Conservation (phyloP, 1,139 yeast species). For the Lodderomyces metapsilosis region DNA sequence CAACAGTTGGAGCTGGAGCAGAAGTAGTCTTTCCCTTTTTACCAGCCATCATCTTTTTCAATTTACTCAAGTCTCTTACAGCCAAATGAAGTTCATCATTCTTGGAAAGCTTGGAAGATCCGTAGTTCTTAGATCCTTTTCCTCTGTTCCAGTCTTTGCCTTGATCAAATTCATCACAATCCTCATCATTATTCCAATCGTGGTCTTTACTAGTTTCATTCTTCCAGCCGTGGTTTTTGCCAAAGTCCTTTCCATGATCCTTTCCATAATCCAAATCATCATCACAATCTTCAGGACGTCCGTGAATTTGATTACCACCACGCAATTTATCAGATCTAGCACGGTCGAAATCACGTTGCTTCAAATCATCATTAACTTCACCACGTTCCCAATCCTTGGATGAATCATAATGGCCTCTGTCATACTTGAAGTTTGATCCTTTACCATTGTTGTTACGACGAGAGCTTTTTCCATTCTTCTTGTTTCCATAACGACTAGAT, state of each 20-base stretch:
- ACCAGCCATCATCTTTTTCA: slow-evolving; percentile 8
- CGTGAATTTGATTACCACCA: not conserved
- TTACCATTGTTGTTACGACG: not conserved
- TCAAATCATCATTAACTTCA: not conserved
- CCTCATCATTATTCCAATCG: not conserved
- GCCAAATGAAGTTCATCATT: slow-evolving; percentile 3
- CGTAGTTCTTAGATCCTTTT: not conserved
- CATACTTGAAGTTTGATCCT: not conserved
- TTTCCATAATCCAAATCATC: not conserved
- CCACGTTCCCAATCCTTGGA: slow-evolving; percentile 3
- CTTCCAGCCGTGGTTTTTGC: not conserved
- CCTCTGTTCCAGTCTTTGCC: slow-evolving; percentile 3
- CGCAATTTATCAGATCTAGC: not conserved
- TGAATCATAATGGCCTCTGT: not conserved
- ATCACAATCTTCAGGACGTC: slow-evolving; percentile 3
- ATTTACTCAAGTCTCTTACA: slow-evolving; percentile 7
- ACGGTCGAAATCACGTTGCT: not conserved
- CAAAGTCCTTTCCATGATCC: slow-evolving; percentile 1
- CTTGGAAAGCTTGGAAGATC: not conserved
- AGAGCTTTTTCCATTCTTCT: not conserved
- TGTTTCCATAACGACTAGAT: too few species aligned
- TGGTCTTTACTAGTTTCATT: not conserved
- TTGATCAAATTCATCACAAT: slow-evolving; percentile 3
- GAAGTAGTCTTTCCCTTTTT: slow-evolving; percentile 4
- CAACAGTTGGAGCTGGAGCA: slow-evolving; percentile 1